Percentiles rank a stretch among this genome's conserved stretches.
phyloP scores from a whole-genome alignment of 192 early-diverging fungal genomes.

The Phlyctochytrium arcticum region DNA sequence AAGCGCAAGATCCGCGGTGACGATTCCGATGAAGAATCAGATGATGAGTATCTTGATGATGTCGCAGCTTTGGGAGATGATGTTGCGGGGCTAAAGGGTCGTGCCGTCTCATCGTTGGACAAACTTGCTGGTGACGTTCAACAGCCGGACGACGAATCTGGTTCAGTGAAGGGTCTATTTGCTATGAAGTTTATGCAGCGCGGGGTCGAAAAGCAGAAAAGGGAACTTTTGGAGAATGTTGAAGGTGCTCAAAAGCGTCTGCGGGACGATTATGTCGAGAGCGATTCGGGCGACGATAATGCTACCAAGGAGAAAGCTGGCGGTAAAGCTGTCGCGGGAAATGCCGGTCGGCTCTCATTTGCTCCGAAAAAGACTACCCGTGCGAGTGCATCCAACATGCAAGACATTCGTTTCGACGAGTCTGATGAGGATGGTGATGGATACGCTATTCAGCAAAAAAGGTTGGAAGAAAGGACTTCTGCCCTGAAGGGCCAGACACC shows the following conservation, averaged over 20 bases:
- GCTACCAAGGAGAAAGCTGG: conserved; percentile 36
- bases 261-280: conserved; percentile 12
- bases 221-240: conserved; percentile 24
- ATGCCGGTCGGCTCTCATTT: conserved; percentile 64
- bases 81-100: background rate
- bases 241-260: conserved; percentile 2
- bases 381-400: background rate
- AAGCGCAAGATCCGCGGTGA: conserved; percentile 77
- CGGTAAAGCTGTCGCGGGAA: conserved; percentile 34
- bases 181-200: conserved; percentile 99
- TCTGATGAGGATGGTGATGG: conserved; percentile 27
- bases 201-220: conserved; percentile 40
- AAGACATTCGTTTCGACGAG: background rate
- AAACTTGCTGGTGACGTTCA: conserved; percentile 42
- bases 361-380: conserved; percentile 20
- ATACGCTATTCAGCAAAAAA: conserved; percentile 30
- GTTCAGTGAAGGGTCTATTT: conserved; percentile 74
- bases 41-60: conserved; percentile 50
- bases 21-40: conserved; percentile 55
- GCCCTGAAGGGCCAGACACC: background rate
- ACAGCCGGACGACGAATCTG: conserved; percentile 30
- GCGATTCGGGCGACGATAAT: conserved; percentile 14
- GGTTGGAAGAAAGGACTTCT: background rate
- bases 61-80: conserved; percentile 40
- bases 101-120: conserved; percentile 26